Evolutionary conservation across 805 yeast species (phyloP).

Genomic region (Lipomyces kockii): DNA sequence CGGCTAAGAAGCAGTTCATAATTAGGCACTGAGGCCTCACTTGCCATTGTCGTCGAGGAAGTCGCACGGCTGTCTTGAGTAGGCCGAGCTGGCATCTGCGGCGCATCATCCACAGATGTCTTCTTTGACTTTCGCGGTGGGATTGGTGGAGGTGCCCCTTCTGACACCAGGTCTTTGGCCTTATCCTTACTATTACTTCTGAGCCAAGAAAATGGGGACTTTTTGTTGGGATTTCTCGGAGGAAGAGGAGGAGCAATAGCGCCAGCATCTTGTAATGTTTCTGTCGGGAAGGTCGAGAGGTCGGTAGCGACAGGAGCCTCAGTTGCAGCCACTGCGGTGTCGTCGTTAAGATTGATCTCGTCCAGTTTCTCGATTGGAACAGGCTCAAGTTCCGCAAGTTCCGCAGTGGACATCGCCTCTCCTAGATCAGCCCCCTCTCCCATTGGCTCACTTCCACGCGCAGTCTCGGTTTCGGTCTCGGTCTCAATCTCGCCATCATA

Average conservation of each 20-base stretch:
- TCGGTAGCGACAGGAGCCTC: constrained; percentile 1
- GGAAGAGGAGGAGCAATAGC: constrained; percentile 29
- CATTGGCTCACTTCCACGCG: neutral
- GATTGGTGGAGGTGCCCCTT: constrained; percentile 14
- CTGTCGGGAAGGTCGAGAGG: constrained; percentile 4
- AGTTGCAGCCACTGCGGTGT: neutral
- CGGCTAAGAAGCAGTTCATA: constrained; percentile 66
- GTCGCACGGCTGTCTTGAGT: constrained; percentile 45
- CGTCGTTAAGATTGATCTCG: constrained; percentile 27
- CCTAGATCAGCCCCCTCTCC: neutral
- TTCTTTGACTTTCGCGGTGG: constrained; percentile 11
- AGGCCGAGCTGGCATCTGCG: constrained; percentile 34
- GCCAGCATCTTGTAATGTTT: neutral
- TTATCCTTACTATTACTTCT: constrained; percentile 23
- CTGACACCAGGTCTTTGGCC: neutral
- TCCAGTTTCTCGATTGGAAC: constrained; percentile 15
- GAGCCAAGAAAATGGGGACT: constrained; percentile 44
- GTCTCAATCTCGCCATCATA: neutral
- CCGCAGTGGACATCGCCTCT: neutral
- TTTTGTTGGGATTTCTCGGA: constrained; percentile 24
- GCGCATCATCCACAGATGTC: constrained; percentile 21
- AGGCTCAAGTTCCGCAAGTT: neutral
- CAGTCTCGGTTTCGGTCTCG: neutral
- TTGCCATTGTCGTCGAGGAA: constrained; percentile 12
- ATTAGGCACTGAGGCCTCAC: constrained; percentile 17